A percentile compares a stretch with the other conserved stretches of the same genome.
Conservation (phyloP, 495 filamentous ascomycete genomes). For the Talaromyces nanjingensis region DNA sequence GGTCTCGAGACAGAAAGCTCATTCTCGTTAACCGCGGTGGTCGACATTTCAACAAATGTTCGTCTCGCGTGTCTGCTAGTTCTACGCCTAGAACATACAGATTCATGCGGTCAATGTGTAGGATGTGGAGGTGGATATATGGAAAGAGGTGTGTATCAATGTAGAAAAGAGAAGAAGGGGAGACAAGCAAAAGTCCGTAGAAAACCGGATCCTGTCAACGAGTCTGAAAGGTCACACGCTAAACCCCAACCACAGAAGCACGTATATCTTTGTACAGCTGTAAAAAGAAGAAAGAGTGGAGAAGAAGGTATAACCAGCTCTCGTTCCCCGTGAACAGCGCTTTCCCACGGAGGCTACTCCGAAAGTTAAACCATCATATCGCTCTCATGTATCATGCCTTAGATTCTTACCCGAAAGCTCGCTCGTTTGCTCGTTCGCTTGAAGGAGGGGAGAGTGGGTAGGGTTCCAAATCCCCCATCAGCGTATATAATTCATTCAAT, state of each 20-base stretch:
- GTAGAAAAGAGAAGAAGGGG: not conserved
- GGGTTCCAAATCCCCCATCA: not conserved
- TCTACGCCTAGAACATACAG: slow-evolving; percentile 2
- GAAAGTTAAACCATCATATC: not conserved
- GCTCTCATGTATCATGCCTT: not conserved
- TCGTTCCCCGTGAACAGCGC: not conserved
- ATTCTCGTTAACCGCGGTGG: slow-evolving; percentile 4
- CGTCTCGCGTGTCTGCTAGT: not conserved
- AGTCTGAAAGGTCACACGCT: not conserved
- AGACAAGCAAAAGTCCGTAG: not conserved
- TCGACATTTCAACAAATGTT: slow-evolving; percentile 7
- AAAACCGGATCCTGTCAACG: not conserved
- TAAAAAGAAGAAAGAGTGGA: not conserved
- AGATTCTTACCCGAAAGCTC: not conserved
- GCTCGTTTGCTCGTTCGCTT: not conserved
- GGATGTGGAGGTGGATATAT: not conserved
- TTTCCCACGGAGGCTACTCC: not conserved
- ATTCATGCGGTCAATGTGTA: not conserved
- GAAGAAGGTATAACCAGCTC: not conserved
- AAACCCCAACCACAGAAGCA: not conserved
- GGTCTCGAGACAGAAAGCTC: slow-evolving; percentile 10
- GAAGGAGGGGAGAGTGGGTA: not conserved
- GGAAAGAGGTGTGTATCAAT: not conserved
- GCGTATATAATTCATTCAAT: not conserved
- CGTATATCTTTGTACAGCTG: not conserved